Base-by-base conservation (phyloP, 192 early-diverging fungal genomes). In the Gonapodya prolifera region DNA sequence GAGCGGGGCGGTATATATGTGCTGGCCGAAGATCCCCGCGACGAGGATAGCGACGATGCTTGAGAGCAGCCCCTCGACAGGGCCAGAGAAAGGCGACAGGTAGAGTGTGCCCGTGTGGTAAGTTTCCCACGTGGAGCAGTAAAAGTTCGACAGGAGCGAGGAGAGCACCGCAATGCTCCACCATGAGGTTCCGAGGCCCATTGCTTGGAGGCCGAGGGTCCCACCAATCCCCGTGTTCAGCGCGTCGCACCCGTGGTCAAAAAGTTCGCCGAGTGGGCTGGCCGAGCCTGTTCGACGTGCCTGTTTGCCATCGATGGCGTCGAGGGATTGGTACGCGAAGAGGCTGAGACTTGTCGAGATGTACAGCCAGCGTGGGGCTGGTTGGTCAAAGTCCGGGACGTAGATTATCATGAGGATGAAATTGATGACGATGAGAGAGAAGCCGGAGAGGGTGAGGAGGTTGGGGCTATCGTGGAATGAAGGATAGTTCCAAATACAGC, bases 231-330 rank as follows among this genome's bases (percentile, higher is more conserved):
- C 31, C 70, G 30, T 89, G 76, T 90, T 90, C 31, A 91, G 83
- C 31, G 90, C 89, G 83, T 91, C 90, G 77, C 89, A 95, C 80
- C 95, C 92, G 76, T 98, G 96, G 84, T 98, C 96, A 86, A 98
- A 98, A 69, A 98, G 83, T 86, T 98, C 96, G 31, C 96, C 96
- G 75, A 98, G 80, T 28, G 96, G 96, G 29, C 94, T 92, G 0
- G 90, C 90, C 2, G 93, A 87, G 70, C 92, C 92, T 29, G 95
- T 96, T 70, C 94, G 86, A 70, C 96, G 86, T 28, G 96, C 96
- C 82, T 98, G 96, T 83, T 96, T 96, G 30, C 96, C 96, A 79
- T 98, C 96, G 82, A 98, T 78, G 33, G 2, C 32, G 45, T 69
- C 45, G 13, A 69, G 8, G 8, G 45, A 69, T n/a, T 69, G 45